A percentile compares a stretch with the other conserved stretches of the same genome.
Conservation (phyloP, 805 yeast species). For the Nakazawaea ernobii region DNA sequence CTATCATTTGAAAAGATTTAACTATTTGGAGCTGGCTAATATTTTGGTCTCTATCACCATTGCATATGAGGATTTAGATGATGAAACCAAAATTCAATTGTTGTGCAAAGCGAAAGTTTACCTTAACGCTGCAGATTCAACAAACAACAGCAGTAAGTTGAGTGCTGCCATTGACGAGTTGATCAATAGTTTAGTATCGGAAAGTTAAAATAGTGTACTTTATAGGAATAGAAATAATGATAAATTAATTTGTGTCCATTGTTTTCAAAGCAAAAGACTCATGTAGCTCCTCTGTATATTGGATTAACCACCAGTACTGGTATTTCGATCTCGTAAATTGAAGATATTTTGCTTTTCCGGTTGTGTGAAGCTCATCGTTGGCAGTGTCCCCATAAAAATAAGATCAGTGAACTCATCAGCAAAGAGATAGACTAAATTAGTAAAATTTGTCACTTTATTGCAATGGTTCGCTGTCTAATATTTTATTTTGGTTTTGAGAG, state of each 20-base stretch:
- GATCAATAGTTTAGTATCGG: conserved; percentile 9
- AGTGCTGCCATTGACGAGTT: conserved; percentile 18
- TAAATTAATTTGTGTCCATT: neutral
- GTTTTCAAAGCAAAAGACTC: too few relatives aligned
- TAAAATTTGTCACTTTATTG: too few relatives aligned
- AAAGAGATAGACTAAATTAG: too few relatives aligned
- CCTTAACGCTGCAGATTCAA: conserved; percentile 10
- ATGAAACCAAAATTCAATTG: conserved; percentile 10
- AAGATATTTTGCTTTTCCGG: too few relatives aligned
- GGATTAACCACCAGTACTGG: too few relatives aligned
- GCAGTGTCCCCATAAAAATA: too few relatives aligned
- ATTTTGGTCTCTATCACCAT: conserved; percentile 33
- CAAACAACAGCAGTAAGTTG: conserved; percentile 9
- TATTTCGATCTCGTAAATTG: too few relatives aligned
- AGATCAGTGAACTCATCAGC: too few relatives aligned
- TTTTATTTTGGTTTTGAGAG: too few relatives aligned
- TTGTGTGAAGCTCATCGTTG: too few relatives aligned
- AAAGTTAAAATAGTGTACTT: neutral
- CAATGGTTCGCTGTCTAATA: too few relatives aligned
- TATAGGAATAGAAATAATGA: neutral
- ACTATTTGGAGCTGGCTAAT: conserved; percentile 78
- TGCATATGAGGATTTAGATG: conserved; percentile 11
- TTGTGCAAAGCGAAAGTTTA: conserved; percentile 11
- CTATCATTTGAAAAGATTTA: conserved; percentile 77
- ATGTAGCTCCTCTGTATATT: too few relatives aligned